These are phyloP conservation scores for Colletotrichum viniferum DNA, from an alignment of 2,329 filamentous ascomycete species.

Conservation along the genomic window DNA sequence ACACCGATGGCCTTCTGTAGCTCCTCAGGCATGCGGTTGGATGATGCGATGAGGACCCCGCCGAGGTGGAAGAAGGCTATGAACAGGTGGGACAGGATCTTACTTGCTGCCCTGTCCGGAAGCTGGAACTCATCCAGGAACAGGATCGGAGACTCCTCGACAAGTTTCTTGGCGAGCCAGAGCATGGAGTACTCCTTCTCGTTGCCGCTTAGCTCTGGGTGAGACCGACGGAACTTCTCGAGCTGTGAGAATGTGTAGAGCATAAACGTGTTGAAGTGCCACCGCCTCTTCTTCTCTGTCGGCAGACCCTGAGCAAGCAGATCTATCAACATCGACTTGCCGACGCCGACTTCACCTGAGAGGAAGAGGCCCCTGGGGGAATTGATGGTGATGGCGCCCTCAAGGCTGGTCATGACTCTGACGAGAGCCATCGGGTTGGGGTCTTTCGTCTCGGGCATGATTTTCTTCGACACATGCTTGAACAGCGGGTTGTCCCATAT, in stretches of 20 bases:
- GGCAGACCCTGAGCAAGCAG: slow-evolving; percentile 80
- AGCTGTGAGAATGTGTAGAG: slow-evolving; percentile 75
- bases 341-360: slow-evolving; percentile 82
- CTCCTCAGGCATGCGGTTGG: slow-evolving; percentile 84
- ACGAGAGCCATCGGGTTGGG: slow-evolving; percentile 63
- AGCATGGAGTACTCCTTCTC: slow-evolving; percentile 69
- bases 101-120: slow-evolving; percentile 77
- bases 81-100: slow-evolving; percentile 80
- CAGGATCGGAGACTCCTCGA: slow-evolving; percentile 75
- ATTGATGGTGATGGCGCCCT: slow-evolving; percentile 72
- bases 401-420: slow-evolving; percentile 70
- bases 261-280: slow-evolving; percentile 91
- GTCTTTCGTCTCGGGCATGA: slow-evolving; percentile 58
- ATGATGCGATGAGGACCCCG: slow-evolving; percentile 79
- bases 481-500: slow-evolving; percentile 65
- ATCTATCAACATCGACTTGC: slow-evolving; percentile 86
- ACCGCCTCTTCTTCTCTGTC: slow-evolving; percentile 72
- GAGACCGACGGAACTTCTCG: slow-evolving; percentile 63
- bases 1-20: slow-evolving; percentile 76
- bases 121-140: slow-evolving; percentile 87
- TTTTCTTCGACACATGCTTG: slow-evolving; percentile 57
- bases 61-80: slow-evolving; percentile 83
- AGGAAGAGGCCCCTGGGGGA: slow-evolving; percentile 78
- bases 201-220: slow-evolving; percentile 23
- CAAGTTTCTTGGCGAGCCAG: slow-evolving; percentile 76